Evolutionary conservation across 306 rosid genomes (phyloP), one percentile per base, ranked within the genome.

Genomic region (Psophocarpus tetragonolobus): DNA sequence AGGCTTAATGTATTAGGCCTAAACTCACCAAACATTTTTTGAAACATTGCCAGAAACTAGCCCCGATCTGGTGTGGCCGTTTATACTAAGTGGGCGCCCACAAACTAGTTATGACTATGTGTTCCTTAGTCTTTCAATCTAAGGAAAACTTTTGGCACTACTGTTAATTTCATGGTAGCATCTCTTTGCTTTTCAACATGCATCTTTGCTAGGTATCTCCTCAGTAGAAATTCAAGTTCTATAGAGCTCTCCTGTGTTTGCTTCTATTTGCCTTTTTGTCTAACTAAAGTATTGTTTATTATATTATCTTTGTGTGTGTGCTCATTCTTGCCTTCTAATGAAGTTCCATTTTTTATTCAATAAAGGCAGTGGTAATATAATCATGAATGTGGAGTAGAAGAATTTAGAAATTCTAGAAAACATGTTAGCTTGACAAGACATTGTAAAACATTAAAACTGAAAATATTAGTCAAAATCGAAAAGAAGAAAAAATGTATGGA

Each of bases 381-480:
- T 32, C 42, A 35, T 71, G 65, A 35, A 61, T 61, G 4, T 24
- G 44, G 44, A 15, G 61, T 13, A 41, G 32, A 74, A 58, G 33
- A 45, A 14, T 80, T 57, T 32, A 14, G 1, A 12, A 50, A 21
- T 29, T 27, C 39, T 14, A 15, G 50, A 53, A 39, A 23, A 24
- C 48, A 45, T 57, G 26, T 32, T 30, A 60, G 18, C 20, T 39
- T 7, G 44, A 36, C 29, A 29, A 20, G 35, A n/a, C 30, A 41
- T 24, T n/a, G 58, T 71, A 36, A 70, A 71, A 26, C 47, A 11
- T 54, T 21, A 4, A 51, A 54, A 53, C 15, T 65, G 23, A 21
- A 80, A 54, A 32, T 4, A 18, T 15, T 23, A 45, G 57, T 48
- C 26, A 67, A 73, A 73, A 24, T 73, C 50, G 8, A 82, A 73